Conservation (phyloP, 306 rosid genomes). For the Psophocarpus tetragonolobus region DNA sequence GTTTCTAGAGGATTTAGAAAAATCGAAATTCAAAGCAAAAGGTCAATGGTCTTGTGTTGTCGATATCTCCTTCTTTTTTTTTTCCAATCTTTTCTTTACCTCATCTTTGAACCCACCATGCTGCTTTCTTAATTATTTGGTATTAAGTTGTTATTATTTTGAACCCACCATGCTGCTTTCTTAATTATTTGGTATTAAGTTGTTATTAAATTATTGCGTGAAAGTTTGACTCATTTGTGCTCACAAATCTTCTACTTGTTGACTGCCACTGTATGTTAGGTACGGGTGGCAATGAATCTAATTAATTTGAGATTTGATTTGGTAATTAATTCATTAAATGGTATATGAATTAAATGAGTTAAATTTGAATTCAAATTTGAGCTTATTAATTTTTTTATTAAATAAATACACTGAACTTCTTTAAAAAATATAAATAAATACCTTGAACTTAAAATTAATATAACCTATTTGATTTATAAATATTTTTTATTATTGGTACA, state of each 20-base stretch:
- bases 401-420: too few species aligned
- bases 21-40: conserved; percentile 16
- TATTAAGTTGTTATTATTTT: background rate
- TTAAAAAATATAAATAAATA: too few species aligned
- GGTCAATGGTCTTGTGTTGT: background rate
- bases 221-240: background rate
- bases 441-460: too few species aligned
- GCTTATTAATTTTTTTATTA: too few species aligned
- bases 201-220: background rate
- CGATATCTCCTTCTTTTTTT: background rate
- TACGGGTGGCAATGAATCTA: background rate
- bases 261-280: background rate
- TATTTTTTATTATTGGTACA: too few species aligned
- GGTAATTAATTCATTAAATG: background rate
- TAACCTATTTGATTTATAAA: too few species aligned
- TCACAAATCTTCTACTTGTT: background rate
- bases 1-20: background rate
- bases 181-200: background rate
- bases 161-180: background rate
- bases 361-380: too few species aligned
- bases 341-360: too few species aligned
- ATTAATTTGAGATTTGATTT: background rate
- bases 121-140: background rate
- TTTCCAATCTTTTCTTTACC: background rate
- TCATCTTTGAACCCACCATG: background rate